These are phyloP conservation scores for Ambrosiella xylebori DNA, from an alignment of 2,329 filamentous ascomycete species.

Conservation along the genomic window DNA sequence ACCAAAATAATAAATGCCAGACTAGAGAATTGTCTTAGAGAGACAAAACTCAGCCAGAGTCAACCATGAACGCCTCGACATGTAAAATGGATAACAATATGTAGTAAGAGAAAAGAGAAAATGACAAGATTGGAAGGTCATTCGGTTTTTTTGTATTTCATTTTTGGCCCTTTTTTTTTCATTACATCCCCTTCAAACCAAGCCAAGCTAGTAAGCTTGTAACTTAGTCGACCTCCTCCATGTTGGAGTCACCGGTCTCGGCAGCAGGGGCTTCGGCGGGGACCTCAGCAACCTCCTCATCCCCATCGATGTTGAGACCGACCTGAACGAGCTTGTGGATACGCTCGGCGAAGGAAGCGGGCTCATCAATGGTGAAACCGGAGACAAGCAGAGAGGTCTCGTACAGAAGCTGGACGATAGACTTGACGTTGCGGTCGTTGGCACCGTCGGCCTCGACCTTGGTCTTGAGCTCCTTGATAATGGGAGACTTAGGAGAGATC, in stretches of 20 bases:
- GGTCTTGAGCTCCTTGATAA: constrained; percentile 98
- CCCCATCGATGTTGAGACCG: constrained; percentile 92
- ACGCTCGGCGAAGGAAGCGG: constrained; percentile 91
- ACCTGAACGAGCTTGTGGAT: constrained; percentile 99
- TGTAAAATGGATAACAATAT: not conserved
- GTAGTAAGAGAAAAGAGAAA: not conserved
- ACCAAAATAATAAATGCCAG: not conserved
- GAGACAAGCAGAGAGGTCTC: constrained; percentile 98
- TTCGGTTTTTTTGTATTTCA: not conserved
- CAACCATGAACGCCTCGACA: not conserved
- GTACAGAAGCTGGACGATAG: constrained; percentile 93
- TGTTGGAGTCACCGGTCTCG: constrained; percentile 72
- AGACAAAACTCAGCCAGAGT: not conserved
- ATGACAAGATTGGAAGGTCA: not conserved
- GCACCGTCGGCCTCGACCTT: constrained; percentile 97
- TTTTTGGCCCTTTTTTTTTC: constrained; percentile 2
- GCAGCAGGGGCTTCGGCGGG: constrained; percentile 39
- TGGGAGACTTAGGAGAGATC: constrained; percentile 96
- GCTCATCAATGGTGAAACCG: constrained; percentile 99
- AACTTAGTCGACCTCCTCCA: constrained; percentile 98
- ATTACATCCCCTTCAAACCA: not conserved
- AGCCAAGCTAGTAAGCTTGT: not conserved
- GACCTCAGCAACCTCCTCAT: constrained; percentile 41
- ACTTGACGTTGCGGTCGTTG: constrained; percentile 98
- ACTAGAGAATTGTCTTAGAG: not conserved